Conservation (phyloP, 1,139 yeast genomes). For the Taiozyma sp. region DNA sequence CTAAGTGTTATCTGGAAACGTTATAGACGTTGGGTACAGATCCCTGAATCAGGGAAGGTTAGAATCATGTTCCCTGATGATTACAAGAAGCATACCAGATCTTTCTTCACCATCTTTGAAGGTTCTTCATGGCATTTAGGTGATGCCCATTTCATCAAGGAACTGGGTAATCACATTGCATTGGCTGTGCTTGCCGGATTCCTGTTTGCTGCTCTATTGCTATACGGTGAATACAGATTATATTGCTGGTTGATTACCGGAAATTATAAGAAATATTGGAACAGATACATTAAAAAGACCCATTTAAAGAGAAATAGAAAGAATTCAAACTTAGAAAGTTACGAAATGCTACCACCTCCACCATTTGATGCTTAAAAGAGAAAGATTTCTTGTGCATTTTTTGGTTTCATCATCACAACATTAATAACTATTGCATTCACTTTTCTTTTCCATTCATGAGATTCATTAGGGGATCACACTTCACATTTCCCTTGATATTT, state of each 20-base stretch:
- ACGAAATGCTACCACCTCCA: slow-evolving; percentile 11
- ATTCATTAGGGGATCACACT: too few species aligned
- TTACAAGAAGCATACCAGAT: slow-evolving; percentile 49
- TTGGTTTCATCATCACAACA: background rate
- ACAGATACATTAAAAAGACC: slow-evolving; percentile 10
- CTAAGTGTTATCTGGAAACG: slow-evolving; percentile 84
- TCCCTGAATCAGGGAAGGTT: slow-evolving; percentile 57
- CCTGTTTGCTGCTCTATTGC: slow-evolving; percentile 46
- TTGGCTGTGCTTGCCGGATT: slow-evolving; percentile 68
- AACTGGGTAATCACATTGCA: slow-evolving; percentile 64
- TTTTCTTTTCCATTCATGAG: too few species aligned
- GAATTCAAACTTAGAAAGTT: slow-evolving; percentile 20
- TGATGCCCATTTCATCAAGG: slow-evolving; percentile 72
- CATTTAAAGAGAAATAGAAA: slow-evolving; percentile 23
- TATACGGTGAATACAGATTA: slow-evolving; percentile 58
- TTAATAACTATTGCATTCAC: too few species aligned
- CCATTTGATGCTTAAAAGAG: background rate
- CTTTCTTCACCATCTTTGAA: slow-evolving; percentile 66
- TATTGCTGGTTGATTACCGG: slow-evolving; percentile 36
- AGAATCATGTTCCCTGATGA: slow-evolving; percentile 66
- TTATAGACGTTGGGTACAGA: slow-evolving; percentile 68
- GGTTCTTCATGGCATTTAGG: slow-evolving; percentile 91
- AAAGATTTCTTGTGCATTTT: background rate
- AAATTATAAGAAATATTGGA: slow-evolving; percentile 15
- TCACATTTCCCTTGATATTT: too few species aligned